Percentiles rank a stretch among this genome's conserved stretches.
Evolutionary conservation across 768 basidiomycete species (phyloP).

Genomic region (Lactarius evosmus): DNA sequence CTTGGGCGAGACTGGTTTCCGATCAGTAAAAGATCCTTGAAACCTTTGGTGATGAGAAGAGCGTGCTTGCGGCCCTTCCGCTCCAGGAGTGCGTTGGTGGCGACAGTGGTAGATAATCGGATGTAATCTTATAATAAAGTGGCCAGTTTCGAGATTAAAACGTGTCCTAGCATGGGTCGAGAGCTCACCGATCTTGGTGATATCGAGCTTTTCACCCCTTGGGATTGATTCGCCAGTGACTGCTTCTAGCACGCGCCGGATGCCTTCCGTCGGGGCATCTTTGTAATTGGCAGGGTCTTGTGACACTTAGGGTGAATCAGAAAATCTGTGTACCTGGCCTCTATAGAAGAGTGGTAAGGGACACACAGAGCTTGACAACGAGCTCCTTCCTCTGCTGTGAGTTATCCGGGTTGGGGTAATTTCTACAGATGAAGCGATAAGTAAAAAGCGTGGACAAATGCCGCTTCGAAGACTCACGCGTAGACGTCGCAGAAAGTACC

Average conservation of each 20-base stretch:
- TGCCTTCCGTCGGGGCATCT: slow-evolving; percentile 94
- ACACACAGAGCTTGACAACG: slow-evolving; percentile 85
- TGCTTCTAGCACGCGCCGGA: slow-evolving; percentile 78
- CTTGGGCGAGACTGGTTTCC: slow-evolving; percentile 93
- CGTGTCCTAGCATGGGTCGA: not conserved
- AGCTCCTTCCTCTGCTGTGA: slow-evolving; percentile 63
- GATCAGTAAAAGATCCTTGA: slow-evolving; percentile 87
- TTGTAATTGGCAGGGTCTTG: slow-evolving; percentile 84
- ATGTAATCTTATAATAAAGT: slow-evolving; percentile 67
- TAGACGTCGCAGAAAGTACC: slow-evolving; percentile 92
- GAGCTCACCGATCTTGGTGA: slow-evolving; percentile 74
- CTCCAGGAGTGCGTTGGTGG: slow-evolving; percentile 93
- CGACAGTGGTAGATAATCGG: slow-evolving; percentile 89
- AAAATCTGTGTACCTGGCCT: not conserved
- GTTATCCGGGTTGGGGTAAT: slow-evolving; percentile 70
- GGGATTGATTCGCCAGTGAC: slow-evolving; percentile 67
- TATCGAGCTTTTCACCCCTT: slow-evolving; percentile 63
- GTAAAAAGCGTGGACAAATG: not conserved
- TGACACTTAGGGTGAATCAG: slow-evolving; percentile 54
- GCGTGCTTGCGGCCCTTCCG: slow-evolving; percentile 92
- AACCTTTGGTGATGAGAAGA: slow-evolving; percentile 85
- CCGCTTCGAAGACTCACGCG: slow-evolving; percentile 47
- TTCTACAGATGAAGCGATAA: slow-evolving; percentile 39
- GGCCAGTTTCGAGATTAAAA: not conserved
- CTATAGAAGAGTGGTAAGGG: not conserved